phyloP scores from a whole-genome alignment of 805 yeast genomes.

The Metschnikowia gruessii region DNA sequence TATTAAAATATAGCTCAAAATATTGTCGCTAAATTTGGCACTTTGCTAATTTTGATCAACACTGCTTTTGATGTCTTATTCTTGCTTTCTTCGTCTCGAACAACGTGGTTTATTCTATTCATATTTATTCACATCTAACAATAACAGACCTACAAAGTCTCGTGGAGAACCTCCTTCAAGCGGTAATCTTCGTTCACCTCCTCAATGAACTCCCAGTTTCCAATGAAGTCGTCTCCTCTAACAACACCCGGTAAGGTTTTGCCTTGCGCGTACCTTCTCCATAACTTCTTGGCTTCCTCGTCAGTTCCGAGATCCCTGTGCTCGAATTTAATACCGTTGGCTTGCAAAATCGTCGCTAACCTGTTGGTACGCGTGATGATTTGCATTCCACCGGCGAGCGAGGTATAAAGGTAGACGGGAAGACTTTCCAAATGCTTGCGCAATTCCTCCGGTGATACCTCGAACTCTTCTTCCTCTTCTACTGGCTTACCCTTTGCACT shows the following conservation, averaged over 20 bases:
- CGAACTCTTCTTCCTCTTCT: constrained; percentile 25
- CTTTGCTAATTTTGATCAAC: no score
- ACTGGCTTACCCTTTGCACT: background rate
- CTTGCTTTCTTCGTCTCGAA: background rate
- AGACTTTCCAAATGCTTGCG: constrained; percentile 42
- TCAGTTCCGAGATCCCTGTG: constrained; percentile 84
- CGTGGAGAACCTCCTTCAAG: constrained; percentile 61
- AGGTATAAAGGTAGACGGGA: constrained; percentile 78
- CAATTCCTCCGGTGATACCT: constrained; percentile 41
- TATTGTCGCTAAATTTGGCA: no score
- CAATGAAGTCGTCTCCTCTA: constrained; percentile 76
- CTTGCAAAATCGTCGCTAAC: constrained; percentile 67
- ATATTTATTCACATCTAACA: background rate
- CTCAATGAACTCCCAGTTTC: constrained; percentile 81
- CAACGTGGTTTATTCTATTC: background rate
- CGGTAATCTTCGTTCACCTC: constrained; percentile 81
- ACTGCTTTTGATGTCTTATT: no score
- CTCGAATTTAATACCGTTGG: constrained; percentile 64
- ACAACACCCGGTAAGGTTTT: constrained; percentile 81
- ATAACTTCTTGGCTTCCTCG: constrained; percentile 76
- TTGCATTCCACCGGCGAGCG: constrained; percentile 84
- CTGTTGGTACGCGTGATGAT: constrained; percentile 76
- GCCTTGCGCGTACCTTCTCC: constrained; percentile 75
- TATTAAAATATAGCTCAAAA: no score
- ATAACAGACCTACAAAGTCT: constrained; percentile 38